Base-by-base conservation (phyloP, 208 protist species). In the Endotrypanum monterogeii region DNA sequence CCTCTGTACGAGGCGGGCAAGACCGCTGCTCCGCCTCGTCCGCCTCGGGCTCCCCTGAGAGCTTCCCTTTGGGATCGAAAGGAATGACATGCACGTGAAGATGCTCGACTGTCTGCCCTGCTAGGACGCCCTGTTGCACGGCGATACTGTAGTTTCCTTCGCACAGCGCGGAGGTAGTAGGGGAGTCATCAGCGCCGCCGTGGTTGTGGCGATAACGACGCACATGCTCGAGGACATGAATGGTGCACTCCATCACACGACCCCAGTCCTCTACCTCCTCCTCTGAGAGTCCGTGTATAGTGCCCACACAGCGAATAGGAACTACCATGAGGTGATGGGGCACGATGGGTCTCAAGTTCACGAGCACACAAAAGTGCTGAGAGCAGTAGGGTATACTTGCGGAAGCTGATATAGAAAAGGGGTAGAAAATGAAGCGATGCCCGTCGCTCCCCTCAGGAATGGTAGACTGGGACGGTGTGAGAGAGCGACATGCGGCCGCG, bases 11-110 rank as follows among this genome's bases (percentile, higher is more conserved):
- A 35, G 88, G 84, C 11, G 80, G 67, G 12, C 83, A 80, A 16
- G 81, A 74, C 30, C 69, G 79, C 87, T 91, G 86, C 73, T 86
- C 80, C 57, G 78, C 80, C 57, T 90, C 88, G 52, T 84, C 85
- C 23, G 67, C 61, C 83, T 96, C 92, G 23, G 92, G 92, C 80
- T 92, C 83, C 25, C 86, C 85, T 0, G 88, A 86, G 18, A 96
- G 79, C 58, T 84, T 80, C 23, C 89, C 91, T 30, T 50, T 46
- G 14, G 89, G 85, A 71, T 94, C 85, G 65, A 94, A 94, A 0
- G 92, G 92, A 61, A 96, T 96, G 41, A 96, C 71, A 71, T 96
- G 92, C 37, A 87, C 88, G 73, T 96, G 92, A 18, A 94, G 76
- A 74, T 96, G 92, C 2, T 83, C 76, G 3, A 96, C 90, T 25